Evolutionary conservation across 2,329 filamentous ascomycete genomes (phyloP), one percentile per base, ranked within the genome.

Genomic region (Macrophomina pseudophaseolina): DNA sequence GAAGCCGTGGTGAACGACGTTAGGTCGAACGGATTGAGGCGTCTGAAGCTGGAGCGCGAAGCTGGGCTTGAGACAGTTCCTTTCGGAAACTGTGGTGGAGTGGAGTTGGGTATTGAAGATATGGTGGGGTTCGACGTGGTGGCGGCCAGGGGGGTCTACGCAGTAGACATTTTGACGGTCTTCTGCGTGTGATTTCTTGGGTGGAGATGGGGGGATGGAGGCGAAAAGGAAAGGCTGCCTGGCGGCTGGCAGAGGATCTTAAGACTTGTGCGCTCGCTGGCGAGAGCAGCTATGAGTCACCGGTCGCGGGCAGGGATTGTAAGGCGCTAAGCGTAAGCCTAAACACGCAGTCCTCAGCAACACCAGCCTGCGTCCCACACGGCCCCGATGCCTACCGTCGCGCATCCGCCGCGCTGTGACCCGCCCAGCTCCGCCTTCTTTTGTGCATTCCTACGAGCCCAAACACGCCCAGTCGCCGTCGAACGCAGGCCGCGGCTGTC

Each of bases 1-100:
- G 88, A 87, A 91, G 91, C 90, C 91, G 91, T 93, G 86, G 86
- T 93, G 90, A 90, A 90, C 89, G 91, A 88, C 87, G 84, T 76
- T 73, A 85, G 87, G 87, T 90, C 89, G 87, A 84, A 86, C 76
- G 80, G 78, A 82, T 84, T 81, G 83, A 84, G 84, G 76, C 78
- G 74, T 77, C 79, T 78, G 82, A 86, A 87, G 78, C 85, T 86
- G 48, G 58, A 62, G 86, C 84, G 73, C 73, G 82, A 82, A 85
- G 87, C 86, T 81, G 81, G 81, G 84, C 84, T 85, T 75, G 82
- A 88, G 87, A 90, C 87, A 80, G 79, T 73, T 78, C 79, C 77
- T 79, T 76, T 75, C 72, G 72, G 69, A 67, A 65, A 65, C 56
- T 70, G 44, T 66, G 56, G 70, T 71, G 66, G 72, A 75, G 74